Base-by-base conservation (phyloP, 164 flowering plant species). In the Vitis labrusca region DNA sequence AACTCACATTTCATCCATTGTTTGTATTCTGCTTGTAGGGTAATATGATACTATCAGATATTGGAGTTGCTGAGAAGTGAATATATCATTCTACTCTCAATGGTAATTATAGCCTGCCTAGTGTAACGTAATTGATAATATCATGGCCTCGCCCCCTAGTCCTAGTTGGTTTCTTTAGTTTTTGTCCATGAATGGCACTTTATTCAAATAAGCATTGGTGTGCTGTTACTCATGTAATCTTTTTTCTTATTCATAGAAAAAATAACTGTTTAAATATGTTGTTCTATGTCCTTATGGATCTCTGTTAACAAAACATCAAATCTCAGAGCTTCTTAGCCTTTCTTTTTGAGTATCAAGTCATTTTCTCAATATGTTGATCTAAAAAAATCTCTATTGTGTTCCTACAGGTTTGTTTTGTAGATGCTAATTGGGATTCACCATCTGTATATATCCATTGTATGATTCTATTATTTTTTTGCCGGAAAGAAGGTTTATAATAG, bases 31-130 rank as follows among this genome's bases (percentile, higher is more conserved):
- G 54, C 27, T 49, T 85, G 80, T 89, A 94, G 99, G 97, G 98
- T 56, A 85, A 92, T 68, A 70, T 92, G 64, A 73, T 56, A 58
- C 59, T 88, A 58, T 93, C 94, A 54, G 97, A 95, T 78, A 85
- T 89, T 74, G 99, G 94, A 66, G 79, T 93, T 59, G 79, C 94
- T 9, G 98, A 95, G 89, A 95, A 93, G 83, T 81, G 98, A 67
- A 73, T 88, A 66, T 90, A 93, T 77, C 99, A 89, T 82, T 88
- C 96, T 76, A 90, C 92, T 23, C 89, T 91, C 59, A 80, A 86
- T 76, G 98, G 99, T 95, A 93, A 93, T 81, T 75, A 79, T 86
- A 79, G 84, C 79, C 80, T 81, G 78, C 85, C 88, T 86, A 80
- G 80, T 85, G 91, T 85, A 94, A 90, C 92, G 79, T 66, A 89